Conservation (phyloP, 768 basidiomycete genomes). For the Epithele typhae region DNA sequence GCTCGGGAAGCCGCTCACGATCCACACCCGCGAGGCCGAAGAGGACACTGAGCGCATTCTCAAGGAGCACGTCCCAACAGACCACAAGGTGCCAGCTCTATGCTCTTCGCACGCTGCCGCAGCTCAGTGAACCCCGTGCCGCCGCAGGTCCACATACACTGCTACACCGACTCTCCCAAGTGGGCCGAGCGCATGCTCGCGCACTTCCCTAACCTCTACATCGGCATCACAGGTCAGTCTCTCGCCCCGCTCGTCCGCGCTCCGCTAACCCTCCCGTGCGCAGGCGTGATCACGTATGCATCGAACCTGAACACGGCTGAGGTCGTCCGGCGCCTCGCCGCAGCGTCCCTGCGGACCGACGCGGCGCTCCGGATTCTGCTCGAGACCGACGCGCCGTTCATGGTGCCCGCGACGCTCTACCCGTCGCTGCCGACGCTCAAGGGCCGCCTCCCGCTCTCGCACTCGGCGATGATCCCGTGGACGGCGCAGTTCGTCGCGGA, state of each 20-base stretch:
- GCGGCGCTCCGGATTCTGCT: constrained; percentile 42
- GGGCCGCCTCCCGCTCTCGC: constrained; percentile 63
- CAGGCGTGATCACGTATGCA: constrained; percentile 78
- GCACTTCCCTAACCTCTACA: constrained; percentile 77
- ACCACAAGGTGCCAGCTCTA: constrained; percentile 49
- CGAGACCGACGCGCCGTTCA: constrained; percentile 87
- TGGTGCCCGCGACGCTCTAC: constrained; percentile 78
- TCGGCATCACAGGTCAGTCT: constrained; percentile 69
- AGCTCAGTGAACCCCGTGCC: not conserved
- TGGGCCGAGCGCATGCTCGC: constrained; percentile 68
- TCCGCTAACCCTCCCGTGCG: constrained; percentile 43
- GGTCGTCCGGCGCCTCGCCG: constrained; percentile 47
- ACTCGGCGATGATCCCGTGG: constrained; percentile 84
- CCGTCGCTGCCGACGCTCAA: constrained; percentile 44
- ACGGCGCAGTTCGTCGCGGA: constrained; percentile 70
- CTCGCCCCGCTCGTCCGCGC: not conserved
- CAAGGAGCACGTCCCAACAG: constrained; percentile 68
- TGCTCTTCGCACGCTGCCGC: not conserved
- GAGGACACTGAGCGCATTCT: constrained; percentile 76
- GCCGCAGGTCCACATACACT: constrained; percentile 76
- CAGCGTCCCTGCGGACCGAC: constrained; percentile 13
- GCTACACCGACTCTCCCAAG: constrained; percentile 78
- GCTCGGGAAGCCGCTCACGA: constrained; percentile 74
- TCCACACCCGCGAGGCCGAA: constrained; percentile 85
- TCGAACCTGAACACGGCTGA: constrained; percentile 68